A percentile compares a stretch with the other conserved stretches of the same genome.
These are phyloP conservation scores for Ceratorhiza oryzae-sativae DNA, from an alignment of 1,284 basidiomycete genomes.

Conservation along the genomic window DNA sequence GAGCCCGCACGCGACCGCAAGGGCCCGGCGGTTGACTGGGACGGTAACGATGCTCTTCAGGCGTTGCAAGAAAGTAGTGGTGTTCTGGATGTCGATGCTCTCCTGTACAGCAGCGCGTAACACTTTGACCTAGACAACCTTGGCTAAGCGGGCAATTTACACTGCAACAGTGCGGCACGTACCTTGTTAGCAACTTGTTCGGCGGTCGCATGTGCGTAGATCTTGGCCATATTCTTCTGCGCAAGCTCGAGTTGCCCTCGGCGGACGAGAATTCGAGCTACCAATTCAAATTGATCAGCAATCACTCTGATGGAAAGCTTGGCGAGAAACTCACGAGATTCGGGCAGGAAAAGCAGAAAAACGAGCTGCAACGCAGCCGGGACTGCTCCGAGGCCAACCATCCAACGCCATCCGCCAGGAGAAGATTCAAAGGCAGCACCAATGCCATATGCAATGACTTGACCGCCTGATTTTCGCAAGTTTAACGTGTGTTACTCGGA, in stretches of 20 bases:
- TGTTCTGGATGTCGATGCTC: slow-evolving; percentile 67
- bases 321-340: slow-evolving; percentile 61
- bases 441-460: slow-evolving; percentile 79
- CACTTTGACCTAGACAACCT: slow-evolving; percentile 59
- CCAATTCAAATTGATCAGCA: background rate
- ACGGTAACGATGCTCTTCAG: slow-evolving; percentile 62
- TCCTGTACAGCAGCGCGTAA: slow-evolving; percentile 64
- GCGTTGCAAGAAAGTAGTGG: slow-evolving; percentile 67
- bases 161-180: background rate
- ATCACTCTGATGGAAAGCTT: background rate
- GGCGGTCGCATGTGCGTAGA: slow-evolving; percentile 70
- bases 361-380: slow-evolving; percentile 71
- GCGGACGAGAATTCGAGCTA: slow-evolving; percentile 76
- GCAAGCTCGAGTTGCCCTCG: slow-evolving; percentile 61
- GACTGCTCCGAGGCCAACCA: slow-evolving; percentile 77
- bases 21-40: slow-evolving; percentile 70
- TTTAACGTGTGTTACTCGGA: slow-evolving; percentile 48
- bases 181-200: slow-evolving; percentile 74
- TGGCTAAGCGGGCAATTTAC: background rate
- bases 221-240: slow-evolving; percentile 62
- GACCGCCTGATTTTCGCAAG: slow-evolving; percentile 61
- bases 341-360: slow-evolving; percentile 72
- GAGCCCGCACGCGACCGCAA: slow-evolving; percentile 78
- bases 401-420: slow-evolving; percentile 78
- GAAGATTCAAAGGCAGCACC: slow-evolving; percentile 74